Evolutionary conservation across 2,329 filamentous ascomycete genomes (phyloP).

Genomic region (Fusarium scirpi): DNA sequence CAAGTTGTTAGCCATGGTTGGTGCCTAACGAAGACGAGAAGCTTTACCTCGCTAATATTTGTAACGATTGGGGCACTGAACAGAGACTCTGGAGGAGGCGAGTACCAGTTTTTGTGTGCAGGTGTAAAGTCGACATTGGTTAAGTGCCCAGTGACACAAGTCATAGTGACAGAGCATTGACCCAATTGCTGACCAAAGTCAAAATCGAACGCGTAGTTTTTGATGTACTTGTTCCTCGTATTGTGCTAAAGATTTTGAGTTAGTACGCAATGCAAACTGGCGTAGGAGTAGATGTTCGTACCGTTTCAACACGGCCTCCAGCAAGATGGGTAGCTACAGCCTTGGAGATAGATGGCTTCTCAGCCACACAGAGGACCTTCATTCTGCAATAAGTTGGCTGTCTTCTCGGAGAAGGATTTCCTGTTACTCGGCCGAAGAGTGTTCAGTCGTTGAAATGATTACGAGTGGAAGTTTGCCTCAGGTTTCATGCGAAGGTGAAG

Average conservation of each 20-base stretch:
- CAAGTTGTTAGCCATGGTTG: constrained; percentile 21
- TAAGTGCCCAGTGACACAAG: constrained; percentile 89
- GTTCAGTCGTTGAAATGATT: constrained; percentile 4
- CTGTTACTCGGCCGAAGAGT: not conserved
- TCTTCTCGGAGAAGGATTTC: not conserved
- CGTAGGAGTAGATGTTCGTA: constrained; percentile 57
- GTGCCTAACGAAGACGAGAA: not conserved
- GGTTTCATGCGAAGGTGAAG: constrained; percentile 18
- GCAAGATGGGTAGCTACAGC: constrained; percentile 91
- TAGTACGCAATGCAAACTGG: constrained; percentile 28
- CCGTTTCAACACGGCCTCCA: constrained; percentile 77
- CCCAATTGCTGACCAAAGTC: constrained; percentile 87
- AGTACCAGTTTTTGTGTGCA: constrained; percentile 82
- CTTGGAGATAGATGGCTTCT: constrained; percentile 93
- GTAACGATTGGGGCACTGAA: constrained; percentile 84
- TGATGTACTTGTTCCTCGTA: constrained; percentile 82
- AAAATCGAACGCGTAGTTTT: constrained; percentile 94
- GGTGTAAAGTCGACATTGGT: constrained; percentile 81
- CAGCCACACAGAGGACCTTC: constrained; percentile 67
- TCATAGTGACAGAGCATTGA: constrained; percentile 89
- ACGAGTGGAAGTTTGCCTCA: constrained; percentile 29
- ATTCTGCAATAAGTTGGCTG: constrained; percentile 49
- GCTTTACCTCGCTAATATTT: constrained; percentile 72
- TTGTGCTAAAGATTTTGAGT: constrained; percentile 64
- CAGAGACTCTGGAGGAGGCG: constrained; percentile 80